These are phyloP conservation scores for Botrytis tulipae DNA, from an alignment of 2,329 filamentous ascomycete genomes.

Conservation along the genomic window DNA sequence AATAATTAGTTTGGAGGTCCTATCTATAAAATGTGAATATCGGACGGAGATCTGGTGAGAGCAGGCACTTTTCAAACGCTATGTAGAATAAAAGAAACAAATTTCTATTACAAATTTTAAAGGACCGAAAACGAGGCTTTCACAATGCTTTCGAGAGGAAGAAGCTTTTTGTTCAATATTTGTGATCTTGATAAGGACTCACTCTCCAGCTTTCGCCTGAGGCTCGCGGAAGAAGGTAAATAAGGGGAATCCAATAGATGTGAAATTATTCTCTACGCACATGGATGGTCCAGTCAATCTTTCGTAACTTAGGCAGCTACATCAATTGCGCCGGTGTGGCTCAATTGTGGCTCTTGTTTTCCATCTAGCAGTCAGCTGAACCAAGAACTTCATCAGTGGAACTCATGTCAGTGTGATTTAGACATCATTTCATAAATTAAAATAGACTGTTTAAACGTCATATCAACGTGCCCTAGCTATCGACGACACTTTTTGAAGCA, in stretches of 20 bases:
- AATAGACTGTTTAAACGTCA: background rate
- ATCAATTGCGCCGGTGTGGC: background rate
- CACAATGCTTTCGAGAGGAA: too few species aligned
- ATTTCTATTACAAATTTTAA: too few species aligned
- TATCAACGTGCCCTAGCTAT: background rate
- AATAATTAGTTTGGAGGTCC: too few species aligned
- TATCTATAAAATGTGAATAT: too few species aligned
- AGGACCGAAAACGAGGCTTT: too few species aligned
- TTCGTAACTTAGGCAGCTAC: background rate
- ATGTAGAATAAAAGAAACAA: too few species aligned
- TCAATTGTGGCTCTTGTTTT: background rate
- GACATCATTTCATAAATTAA: too few species aligned
- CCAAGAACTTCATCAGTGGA: background rate
- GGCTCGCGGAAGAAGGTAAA: background rate
- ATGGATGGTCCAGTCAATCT: too few species aligned
- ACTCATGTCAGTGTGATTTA: background rate
- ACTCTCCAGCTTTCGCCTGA: background rate
- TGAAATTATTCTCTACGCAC: too few species aligned
- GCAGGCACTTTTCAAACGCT: too few species aligned
- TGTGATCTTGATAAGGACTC: background rate
- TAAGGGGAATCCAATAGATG: too few species aligned
- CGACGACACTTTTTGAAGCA: background rate
- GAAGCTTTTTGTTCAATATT: background rate
- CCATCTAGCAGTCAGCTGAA: background rate
- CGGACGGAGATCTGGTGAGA: too few species aligned